These are phyloP conservation scores for Carex littledalei DNA, from an alignment of 176 grass and related monocot species.

Conservation along the genomic window DNA sequence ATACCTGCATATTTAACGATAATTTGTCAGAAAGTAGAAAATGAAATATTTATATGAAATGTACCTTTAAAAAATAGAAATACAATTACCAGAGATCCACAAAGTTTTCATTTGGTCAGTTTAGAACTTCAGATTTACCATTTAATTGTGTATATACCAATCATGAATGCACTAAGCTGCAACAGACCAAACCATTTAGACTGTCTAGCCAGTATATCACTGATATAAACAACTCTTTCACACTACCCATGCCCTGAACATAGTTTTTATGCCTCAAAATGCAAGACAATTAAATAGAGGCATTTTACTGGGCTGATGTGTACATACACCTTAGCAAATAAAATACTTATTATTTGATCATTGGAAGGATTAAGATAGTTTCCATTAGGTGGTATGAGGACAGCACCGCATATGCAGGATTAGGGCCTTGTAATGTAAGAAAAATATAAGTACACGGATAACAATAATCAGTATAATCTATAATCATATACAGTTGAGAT, in stretches of 20 bases:
- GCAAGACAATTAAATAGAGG: background rate
- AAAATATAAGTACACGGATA: background rate
- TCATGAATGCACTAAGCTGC: background rate
- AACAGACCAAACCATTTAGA: background rate
- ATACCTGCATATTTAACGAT: slow-evolving; percentile 50
- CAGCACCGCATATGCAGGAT: background rate
- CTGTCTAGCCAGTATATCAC: background rate
- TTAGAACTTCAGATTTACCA: background rate
- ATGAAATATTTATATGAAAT: background rate
- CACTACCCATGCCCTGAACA: background rate
- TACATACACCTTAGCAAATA: background rate
- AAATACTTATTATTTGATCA: background rate
- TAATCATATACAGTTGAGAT: background rate
- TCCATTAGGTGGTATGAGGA: background rate
- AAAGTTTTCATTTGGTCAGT: background rate
- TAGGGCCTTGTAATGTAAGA: background rate
- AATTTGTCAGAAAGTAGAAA: background rate
- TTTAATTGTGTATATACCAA: background rate
- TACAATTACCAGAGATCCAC: background rate
- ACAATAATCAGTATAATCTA: background rate
- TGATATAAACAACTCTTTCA: background rate
- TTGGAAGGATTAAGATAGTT: background rate
- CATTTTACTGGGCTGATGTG: background rate
- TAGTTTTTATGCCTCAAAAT: background rate
- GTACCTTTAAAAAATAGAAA: background rate